Base-by-base conservation (phyloP, 2,329 filamentous ascomycete genomes). In the Zarea fungicola region DNA sequence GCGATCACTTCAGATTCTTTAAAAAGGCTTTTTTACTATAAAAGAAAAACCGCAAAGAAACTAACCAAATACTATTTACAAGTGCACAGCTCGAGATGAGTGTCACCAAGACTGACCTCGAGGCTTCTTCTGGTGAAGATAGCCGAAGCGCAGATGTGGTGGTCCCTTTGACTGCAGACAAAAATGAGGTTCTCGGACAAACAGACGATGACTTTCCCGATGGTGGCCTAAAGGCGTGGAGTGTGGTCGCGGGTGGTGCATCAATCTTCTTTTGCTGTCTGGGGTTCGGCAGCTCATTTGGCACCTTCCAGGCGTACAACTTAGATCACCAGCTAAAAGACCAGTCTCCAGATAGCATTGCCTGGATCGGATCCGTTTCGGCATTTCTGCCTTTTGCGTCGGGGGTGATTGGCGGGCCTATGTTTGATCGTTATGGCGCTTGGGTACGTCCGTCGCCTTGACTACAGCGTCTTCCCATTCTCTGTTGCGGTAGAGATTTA, bases 271-370 rank as follows among this genome's bases (percentile, higher is more conserved):
- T 63, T 31, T 60, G 57, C 28, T 57, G 57, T 2, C 49, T 61
- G 13, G 60, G 60, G 8, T 61, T 59, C 25, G 57, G 52, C 45
- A 62, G 60, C 46, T 55, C 55, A 5, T 61, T 60, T 39, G 57
- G 60, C 9, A 56, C 60, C 9, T 62, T 62, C 46, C 56, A 60
- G 16, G 59, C 49, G 16, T 55, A 61, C 22, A 61, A 62, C 50
- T 58, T 58, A 51, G 51, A 51, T 21, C 51, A 61, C 31, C 58
- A 60, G 34, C 52, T 62, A 32, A 51, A 43, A 0, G 50, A 56
- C 7, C 49, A 54, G 22, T 55, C 54, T 2, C 53, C 59, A 1
- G 56, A 60, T 43, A 52, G 59, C 0, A 58, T 61, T 29, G 58
- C 59, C 6, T 62, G 60, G 60, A 61, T 61, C 2, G 59, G 58